Percentiles rank a stretch among this genome's conserved stretches.
Conservation (phyloP, 140 eudicot species). For the Senecio squalidus region DNA sequence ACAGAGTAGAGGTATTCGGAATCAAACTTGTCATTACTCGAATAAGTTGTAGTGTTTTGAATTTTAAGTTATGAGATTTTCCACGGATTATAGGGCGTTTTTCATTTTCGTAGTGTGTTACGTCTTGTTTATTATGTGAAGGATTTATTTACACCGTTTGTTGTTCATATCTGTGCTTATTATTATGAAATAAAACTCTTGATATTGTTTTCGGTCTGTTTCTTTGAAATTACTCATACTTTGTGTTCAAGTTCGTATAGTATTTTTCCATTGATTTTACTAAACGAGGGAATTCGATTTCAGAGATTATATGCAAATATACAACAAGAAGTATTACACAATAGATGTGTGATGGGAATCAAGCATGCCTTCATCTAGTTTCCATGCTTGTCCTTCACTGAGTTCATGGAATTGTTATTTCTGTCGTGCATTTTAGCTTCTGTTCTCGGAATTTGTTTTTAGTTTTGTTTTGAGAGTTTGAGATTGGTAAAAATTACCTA, state of each 20-base stretch:
- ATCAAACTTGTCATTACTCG: constrained; percentile 34
- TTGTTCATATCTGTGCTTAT: not conserved
- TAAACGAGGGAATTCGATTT: no score
- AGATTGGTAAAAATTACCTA: not conserved
- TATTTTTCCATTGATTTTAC: not conserved
- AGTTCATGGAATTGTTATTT: not conserved
- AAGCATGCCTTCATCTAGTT: not conserved
- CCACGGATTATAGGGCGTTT: no score
- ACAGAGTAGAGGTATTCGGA: constrained; percentile 9
- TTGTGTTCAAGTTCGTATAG: not conserved
- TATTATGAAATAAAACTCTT: constrained; percentile 32
- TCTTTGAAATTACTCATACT: not conserved
- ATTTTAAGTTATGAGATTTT: no score
- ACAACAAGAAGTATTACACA: not conserved
- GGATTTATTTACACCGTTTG: no score
- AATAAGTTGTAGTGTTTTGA: constrained; percentile 11
- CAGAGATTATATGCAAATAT: no score
- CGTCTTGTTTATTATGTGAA: no score
- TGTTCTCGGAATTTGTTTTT: no score
- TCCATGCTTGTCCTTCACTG: not conserved
- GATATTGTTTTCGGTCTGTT: constrained; percentile 55
- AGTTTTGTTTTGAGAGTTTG: not conserved
- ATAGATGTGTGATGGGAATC: not conserved
- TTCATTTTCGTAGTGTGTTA: no score
- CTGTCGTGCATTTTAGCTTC: not conserved